Conservation (phyloP, 192 early-diverging fungal species). For the Diversispora epigaea region DNA sequence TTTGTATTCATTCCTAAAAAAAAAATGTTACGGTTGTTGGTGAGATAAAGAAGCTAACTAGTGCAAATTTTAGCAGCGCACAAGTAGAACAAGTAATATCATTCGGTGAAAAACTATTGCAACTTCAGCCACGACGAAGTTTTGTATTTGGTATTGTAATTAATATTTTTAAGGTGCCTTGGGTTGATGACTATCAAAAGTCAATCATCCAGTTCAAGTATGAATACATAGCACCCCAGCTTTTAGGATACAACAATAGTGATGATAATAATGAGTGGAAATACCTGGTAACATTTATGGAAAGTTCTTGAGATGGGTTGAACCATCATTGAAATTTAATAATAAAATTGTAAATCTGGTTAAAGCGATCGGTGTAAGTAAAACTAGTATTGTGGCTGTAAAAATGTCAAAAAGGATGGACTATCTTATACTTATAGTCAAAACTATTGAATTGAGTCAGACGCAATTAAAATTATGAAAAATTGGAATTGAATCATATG, state of each 20-base stretch:
- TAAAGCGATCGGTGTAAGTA: conserved; percentile 7
- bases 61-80: conserved; percentile 11
- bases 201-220: no score
- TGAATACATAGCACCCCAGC: background rate
- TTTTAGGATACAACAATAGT: background rate
- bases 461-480: no score
- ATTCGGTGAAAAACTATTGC: conserved; percentile 23
- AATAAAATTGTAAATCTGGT: background rate
- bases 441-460: no score
- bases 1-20: conserved; percentile 8
- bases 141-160: conserved; percentile 23
- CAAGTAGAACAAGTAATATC: conserved; percentile 19
- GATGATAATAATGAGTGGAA: background rate
- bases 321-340: conserved; percentile 10
- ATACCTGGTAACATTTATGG: conserved; percentile 18
- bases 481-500: no score
- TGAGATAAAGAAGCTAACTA: conserved; percentile 4
- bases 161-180: background rate
- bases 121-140: conserved; percentile 11
- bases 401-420: no score
- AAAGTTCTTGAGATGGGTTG: conserved; percentile 12
- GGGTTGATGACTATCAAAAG: background rate
- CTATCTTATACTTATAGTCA: no score
- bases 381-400: conserved; percentile 26
- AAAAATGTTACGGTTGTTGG: conserved; percentile 1